Percentiles rank a stretch among this genome's conserved stretches.
phyloP scores from a whole-genome alignment of 1,284 basidiomycete species.

The Acaromyces ingoldii region DNA sequence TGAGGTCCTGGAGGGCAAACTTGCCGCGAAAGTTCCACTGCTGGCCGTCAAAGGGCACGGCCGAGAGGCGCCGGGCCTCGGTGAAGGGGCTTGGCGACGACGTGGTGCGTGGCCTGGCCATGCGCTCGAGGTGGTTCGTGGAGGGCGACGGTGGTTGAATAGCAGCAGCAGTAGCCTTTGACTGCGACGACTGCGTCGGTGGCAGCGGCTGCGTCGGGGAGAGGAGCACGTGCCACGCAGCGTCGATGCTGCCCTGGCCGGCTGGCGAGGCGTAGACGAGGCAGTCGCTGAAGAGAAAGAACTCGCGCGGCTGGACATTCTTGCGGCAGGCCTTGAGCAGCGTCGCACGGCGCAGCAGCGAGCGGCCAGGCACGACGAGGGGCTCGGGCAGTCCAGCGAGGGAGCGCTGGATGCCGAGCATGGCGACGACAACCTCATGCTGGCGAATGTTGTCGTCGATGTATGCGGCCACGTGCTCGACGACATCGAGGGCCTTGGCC shows the following conservation, averaged over 20 bases:
- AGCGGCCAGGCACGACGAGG: slow-evolving; percentile 41
- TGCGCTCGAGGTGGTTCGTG: slow-evolving; percentile 31
- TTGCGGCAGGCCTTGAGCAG: slow-evolving; percentile 47
- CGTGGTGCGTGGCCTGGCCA: neutral
- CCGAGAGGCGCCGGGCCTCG: neutral
- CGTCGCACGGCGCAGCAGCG: slow-evolving; percentile 38
- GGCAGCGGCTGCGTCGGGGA: too few species aligned
- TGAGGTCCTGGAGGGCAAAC: slow-evolving; percentile 43
- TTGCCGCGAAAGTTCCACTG: slow-evolving; percentile 43
- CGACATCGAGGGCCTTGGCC: slow-evolving; percentile 24
- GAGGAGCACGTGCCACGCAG: too few species aligned
- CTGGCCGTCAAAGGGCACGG: slow-evolving; percentile 6
- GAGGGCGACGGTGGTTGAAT: too few species aligned
- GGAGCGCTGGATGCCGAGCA: slow-evolving; percentile 44
- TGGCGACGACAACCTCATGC: slow-evolving; percentile 46
- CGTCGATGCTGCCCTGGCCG: slow-evolving; percentile 32
- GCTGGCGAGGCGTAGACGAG: slow-evolving; percentile 41
- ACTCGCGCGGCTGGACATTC: slow-evolving; percentile 45
- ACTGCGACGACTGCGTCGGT: too few species aligned
- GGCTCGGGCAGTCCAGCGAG: slow-evolving; percentile 40
- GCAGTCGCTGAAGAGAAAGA: slow-evolving; percentile 50
- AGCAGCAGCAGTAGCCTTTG: too few species aligned
- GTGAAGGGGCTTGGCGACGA: neutral
- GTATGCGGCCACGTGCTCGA: slow-evolving; percentile 41
- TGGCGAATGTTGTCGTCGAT: slow-evolving; percentile 49